Percentiles rank a stretch among this genome's conserved stretches.
Conservation (phyloP, 2,329 filamentous ascomycete species). For the Exophiala dermatitidis region DNA sequence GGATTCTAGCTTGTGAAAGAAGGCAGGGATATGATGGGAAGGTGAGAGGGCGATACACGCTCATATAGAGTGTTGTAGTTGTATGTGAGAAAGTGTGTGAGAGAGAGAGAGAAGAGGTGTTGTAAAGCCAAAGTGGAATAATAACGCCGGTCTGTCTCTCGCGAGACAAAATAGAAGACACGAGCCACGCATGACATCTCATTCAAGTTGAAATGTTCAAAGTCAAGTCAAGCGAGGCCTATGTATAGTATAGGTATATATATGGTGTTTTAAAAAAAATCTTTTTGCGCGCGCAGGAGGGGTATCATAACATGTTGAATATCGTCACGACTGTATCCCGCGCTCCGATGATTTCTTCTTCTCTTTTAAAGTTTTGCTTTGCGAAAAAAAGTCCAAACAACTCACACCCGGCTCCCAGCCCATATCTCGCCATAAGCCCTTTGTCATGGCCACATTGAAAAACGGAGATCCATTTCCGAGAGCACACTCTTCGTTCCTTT, state of each 20-base stretch:
- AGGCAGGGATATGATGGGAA: no score
- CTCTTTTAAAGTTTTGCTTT: not conserved
- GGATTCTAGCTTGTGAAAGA: no score
- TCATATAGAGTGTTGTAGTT: no score
- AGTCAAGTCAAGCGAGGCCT: constrained; percentile 10
- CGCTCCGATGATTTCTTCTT: constrained; percentile 9
- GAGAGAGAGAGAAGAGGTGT: no score
- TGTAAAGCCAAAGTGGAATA: no score
- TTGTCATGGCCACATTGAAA: constrained; percentile 1
- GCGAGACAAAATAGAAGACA: no score
- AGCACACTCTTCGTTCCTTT: not conserved
- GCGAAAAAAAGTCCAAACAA: constrained; percentile 1
- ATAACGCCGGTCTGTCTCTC: no score
- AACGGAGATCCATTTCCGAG: not conserved
- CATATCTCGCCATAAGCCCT: not conserved
- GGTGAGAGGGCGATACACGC: no score
- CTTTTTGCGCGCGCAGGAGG: constrained; percentile 18
- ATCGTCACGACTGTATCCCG: constrained; percentile 23
- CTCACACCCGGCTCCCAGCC: not conserved
- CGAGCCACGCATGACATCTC: not conserved
- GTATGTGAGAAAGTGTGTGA: no score
- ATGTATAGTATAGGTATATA: no score
- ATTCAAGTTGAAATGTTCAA: constrained; percentile 15
- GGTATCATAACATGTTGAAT: constrained; percentile 27
- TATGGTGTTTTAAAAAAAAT: not conserved